Base-by-base conservation (phyloP, 306 rosid genomes). In the Gynostemma pentaphyllum region DNA sequence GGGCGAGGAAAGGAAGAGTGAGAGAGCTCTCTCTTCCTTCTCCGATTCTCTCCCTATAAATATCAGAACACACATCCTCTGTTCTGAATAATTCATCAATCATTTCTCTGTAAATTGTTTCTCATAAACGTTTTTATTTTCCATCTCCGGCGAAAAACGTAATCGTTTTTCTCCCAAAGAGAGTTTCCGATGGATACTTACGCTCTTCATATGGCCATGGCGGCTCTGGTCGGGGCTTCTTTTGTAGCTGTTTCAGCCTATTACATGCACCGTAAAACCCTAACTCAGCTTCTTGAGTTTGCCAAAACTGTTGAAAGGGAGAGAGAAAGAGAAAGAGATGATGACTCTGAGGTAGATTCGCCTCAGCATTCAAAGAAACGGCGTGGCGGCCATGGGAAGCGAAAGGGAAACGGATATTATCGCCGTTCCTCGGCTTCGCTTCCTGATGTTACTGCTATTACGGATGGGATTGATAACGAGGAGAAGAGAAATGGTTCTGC, bases 141-240 rank as follows among this genome's bases (percentile, higher is more conserved):
- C 6, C 0, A 3, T 37, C 26, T 29, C 62, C 1, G 41, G 14
- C 4, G 5, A 80, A 83, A 81, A 81, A 88, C 89, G 89, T 77
- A 78, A n/a, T 75, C 45, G 72, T 47, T 22, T n/a, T 47, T 13
- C 37, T 18, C 19, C 15, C 12, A 23, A 1, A 39, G 60, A 56
- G 79, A 16, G 41, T 16, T n/a, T 28, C 37, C 50, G 36, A 91
- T 92, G 98, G 98, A 88, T 61, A 57, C 85, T 7, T 85, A 81
- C 67, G 72, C 94, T 32, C 41, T 83, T 73, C 98, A 92, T 81
- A 86, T 92, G 82, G 94, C 95, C 56, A 36, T 92, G 88, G 98
- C 96, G 72, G 96, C 98, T 70, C 80, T 92, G 30, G 86, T 92
- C 10, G 98, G 98, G 23, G 96, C 96, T 4, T 92, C 98, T 42